Evolutionary conservation across 306 rosid genomes (phyloP).

Genomic region (Macrotyloma uniflorum): DNA sequence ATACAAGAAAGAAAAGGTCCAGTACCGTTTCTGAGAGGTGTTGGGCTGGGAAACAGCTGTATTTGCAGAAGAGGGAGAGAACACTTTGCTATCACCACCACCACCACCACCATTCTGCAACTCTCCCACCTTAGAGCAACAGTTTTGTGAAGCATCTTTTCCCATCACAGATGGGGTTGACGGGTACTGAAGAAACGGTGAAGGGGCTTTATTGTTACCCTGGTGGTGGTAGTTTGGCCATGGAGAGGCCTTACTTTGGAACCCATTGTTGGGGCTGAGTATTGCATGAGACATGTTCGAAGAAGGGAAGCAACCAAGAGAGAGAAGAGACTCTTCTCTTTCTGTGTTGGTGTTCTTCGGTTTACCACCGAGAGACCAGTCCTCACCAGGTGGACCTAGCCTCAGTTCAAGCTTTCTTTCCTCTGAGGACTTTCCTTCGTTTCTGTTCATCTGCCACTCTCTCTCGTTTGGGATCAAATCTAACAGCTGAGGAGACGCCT

Average conservation of each 20-base stretch:
- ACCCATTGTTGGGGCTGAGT: constrained; percentile 33
- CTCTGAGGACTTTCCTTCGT: constrained; percentile 55
- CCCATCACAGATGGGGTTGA: constrained; percentile 45
- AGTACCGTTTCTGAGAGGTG: constrained; percentile 94
- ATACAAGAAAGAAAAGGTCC: constrained; percentile 34
- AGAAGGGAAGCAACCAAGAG: constrained; percentile 55
- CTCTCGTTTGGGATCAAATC: constrained; percentile 69
- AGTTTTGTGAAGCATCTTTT: constrained; percentile 52
- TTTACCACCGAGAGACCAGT: constrained; percentile 49
- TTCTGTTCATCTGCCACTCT: constrained; percentile 49
- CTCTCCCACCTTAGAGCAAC: constrained; percentile 56
- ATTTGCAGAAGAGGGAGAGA: constrained; percentile 63
- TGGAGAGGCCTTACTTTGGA: constrained; percentile 49
- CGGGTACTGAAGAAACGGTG: constrained; percentile 59
- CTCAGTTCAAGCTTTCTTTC: constrained; percentile 84
- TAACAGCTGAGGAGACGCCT: constrained; percentile 59
- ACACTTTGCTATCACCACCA: constrained; percentile 45
- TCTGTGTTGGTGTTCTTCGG: constrained; percentile 30
- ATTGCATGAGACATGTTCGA: constrained; percentile 12
- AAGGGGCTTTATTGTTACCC: constrained; percentile 36
- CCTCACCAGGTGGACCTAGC: constrained; percentile 87
- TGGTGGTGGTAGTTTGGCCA: constrained; percentile 46
- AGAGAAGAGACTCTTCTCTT: constrained; percentile 54
- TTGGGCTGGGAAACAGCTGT: constrained; percentile 68
- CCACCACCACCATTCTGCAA: constrained; percentile 48